Evolutionary conservation across 1,284 basidiomycete species (phyloP).

Genomic region (Coriolopsis trogii): DNA sequence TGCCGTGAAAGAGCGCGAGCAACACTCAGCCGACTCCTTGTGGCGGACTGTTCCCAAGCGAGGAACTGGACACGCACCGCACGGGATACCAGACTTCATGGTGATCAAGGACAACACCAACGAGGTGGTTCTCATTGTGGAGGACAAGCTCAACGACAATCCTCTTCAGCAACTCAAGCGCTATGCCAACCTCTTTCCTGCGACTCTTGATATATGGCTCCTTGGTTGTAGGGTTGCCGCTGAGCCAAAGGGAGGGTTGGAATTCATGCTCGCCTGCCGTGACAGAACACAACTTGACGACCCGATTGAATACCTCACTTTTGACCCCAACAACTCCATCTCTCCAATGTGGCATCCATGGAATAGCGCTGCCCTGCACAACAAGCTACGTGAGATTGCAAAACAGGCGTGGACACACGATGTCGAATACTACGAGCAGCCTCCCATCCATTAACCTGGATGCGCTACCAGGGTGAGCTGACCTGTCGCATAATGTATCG

Average conservation of each 20-base stretch:
- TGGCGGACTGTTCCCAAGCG: not conserved
- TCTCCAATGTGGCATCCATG: not conserved
- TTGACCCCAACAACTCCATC: too few relatives aligned
- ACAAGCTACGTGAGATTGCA: not conserved
- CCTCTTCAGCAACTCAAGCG: not conserved
- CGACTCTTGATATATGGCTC: not conserved
- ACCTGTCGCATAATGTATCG: too few relatives aligned
- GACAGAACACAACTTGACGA: not conserved
- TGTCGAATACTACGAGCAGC: too few relatives aligned
- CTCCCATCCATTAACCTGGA: too few relatives aligned
- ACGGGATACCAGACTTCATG: not conserved
- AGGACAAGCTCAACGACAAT: not conserved
- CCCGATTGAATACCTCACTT: not conserved
- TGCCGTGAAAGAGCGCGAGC: not conserved
- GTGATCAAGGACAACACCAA: not conserved
- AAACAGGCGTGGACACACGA: not conserved
- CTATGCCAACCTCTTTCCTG: not conserved
- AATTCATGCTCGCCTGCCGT: not conserved
- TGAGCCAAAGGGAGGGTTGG: not conserved
- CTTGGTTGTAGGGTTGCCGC: not conserved
- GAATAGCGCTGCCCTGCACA: not conserved
- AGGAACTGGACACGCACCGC: not conserved
- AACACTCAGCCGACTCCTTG: not conserved
- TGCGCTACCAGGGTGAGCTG: too few relatives aligned
- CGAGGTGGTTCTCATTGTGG: not conserved